Evolutionary conservation across 345 rosid species (phyloP).

Genomic region (Corchorus olitorius): DNA sequence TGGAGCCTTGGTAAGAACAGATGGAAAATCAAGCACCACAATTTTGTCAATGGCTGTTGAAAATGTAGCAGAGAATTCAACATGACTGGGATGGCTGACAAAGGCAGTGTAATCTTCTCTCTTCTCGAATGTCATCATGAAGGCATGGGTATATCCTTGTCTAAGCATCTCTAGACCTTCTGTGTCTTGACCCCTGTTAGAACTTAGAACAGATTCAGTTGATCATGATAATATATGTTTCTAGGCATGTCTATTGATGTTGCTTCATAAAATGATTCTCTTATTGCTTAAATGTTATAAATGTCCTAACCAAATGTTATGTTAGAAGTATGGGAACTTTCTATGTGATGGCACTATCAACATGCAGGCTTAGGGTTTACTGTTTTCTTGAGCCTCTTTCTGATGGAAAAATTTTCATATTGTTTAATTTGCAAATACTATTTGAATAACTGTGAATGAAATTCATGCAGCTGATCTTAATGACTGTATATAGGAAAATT

Average conservation of each 20-base stretch:
- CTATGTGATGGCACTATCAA: not conserved
- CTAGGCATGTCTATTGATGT: not conserved
- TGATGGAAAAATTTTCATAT: no score
- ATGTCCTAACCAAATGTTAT: not conserved
- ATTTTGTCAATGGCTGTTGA: conserved; percentile 76
- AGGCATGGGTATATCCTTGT: conserved; percentile 87
- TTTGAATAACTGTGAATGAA: not conserved
- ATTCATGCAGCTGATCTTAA: not conserved
- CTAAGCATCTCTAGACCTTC: conserved; percentile 89
- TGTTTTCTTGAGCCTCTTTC: no score
- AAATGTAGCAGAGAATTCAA: conserved; percentile 77
- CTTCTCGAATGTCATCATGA: conserved; percentile 73
- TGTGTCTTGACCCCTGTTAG: conserved; percentile 74
- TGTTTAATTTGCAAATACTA: no score
- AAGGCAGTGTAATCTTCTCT: conserved; percentile 76
- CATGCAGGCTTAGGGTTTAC: not conserved
- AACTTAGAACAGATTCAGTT: not conserved
- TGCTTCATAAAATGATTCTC: not conserved
- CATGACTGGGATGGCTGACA: conserved; percentile 66
- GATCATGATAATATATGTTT: not conserved
- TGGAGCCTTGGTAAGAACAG: conserved; percentile 48
- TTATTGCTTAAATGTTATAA: not conserved
- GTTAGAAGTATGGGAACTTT: not conserved
- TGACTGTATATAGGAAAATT: not conserved
- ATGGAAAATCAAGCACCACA: conserved; percentile 71